A percentile compares a stretch with the other conserved stretches of the same genome.
Evolutionary conservation across 306 rosid species (phyloP).

Genomic region (Begonia masoniana): DNA sequence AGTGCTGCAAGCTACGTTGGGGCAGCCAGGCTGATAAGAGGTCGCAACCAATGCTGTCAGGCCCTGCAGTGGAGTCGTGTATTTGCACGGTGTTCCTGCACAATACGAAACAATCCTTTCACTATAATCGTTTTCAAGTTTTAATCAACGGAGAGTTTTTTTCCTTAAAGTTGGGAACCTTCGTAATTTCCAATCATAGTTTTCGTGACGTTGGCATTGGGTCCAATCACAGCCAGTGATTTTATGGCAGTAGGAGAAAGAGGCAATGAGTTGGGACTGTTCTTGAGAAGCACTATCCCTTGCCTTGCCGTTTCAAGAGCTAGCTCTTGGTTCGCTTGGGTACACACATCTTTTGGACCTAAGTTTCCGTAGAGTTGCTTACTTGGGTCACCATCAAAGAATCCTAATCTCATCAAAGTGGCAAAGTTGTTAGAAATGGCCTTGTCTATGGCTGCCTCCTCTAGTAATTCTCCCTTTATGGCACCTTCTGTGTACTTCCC

Average conservation of each 20-base stretch:
- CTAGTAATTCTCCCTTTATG: conserved; percentile 62
- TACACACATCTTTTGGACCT: conserved; percentile 97
- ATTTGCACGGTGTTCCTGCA: conserved; percentile 81
- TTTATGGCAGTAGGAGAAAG: conserved; percentile 54
- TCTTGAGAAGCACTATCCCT: conserved; percentile 91
- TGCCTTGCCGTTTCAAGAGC: conserved; percentile 92
- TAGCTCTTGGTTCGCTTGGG: conserved; percentile 45
- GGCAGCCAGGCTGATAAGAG: conserved; percentile 55
- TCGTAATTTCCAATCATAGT: conserved; percentile 90
- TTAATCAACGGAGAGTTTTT: no score
- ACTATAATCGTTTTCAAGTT: no score
- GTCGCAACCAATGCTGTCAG: conserved; percentile 59
- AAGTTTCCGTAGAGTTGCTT: conserved; percentile 64
- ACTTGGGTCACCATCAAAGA: conserved; percentile 87
- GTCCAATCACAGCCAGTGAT: conserved; percentile 85
- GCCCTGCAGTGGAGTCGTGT: conserved; percentile 76
- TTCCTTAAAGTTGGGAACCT: conserved; percentile 22
- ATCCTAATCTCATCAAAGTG: conserved; percentile 83
- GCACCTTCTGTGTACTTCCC: conserved; percentile 69
- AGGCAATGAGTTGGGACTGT: conserved; percentile 51
- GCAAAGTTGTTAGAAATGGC: conserved; percentile 76
- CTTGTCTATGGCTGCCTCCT: conserved; percentile 52
- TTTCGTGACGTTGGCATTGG: conserved; percentile 80
- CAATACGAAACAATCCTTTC: background rate
- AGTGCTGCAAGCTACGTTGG: conserved; percentile 51